phyloP scores from a whole-genome alignment of 306 rosid genomes.

The Gillenia trifoliata region DNA sequence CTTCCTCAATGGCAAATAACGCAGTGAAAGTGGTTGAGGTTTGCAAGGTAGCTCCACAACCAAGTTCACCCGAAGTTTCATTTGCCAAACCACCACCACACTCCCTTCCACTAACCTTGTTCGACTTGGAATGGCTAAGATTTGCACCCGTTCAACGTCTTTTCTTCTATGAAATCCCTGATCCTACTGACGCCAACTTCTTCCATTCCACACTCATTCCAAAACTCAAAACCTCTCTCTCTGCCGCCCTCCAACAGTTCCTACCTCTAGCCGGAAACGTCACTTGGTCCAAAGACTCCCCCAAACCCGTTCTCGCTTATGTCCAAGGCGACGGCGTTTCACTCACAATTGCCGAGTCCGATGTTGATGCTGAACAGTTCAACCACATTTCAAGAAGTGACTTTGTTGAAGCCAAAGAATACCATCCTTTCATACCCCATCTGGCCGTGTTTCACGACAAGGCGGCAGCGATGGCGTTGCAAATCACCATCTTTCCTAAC shows the following conservation, averaged over 20 bases:
- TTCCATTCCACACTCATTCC: conserved; percentile 1
- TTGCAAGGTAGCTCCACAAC: conserved; percentile 9
- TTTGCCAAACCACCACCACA: too few species aligned
- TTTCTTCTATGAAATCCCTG: conserved; percentile 13
- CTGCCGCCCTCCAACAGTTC: conserved; percentile 19
- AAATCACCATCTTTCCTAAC: conserved; percentile 45
- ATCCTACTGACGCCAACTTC: neutral
- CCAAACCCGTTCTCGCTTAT: conserved; percentile 14
- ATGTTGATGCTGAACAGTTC: conserved; percentile 6
- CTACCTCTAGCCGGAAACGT: conserved; percentile 20
- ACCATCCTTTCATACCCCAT: conserved; percentile 34
- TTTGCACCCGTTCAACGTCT: conserved; percentile 25
- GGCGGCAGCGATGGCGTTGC: conserved; percentile 35
- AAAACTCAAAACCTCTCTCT: conserved; percentile 19
- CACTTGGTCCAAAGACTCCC: conserved; percentile 14
- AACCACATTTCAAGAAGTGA: neutral
- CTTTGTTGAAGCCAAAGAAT: conserved; percentile 2
- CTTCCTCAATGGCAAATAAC: neutral
- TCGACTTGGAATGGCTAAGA: conserved; percentile 23
- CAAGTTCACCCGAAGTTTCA: too few species aligned
- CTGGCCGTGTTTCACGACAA: conserved; percentile 3
- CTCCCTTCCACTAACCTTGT: conserved; percentile 27
- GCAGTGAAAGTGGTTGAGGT: conserved; percentile 11
- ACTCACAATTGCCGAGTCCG: conserved; percentile 20
- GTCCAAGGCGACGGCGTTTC: conserved; percentile 11